Conservation (phyloP, 1,139 yeast species). For the Scheffersomyces insectosa region DNA sequence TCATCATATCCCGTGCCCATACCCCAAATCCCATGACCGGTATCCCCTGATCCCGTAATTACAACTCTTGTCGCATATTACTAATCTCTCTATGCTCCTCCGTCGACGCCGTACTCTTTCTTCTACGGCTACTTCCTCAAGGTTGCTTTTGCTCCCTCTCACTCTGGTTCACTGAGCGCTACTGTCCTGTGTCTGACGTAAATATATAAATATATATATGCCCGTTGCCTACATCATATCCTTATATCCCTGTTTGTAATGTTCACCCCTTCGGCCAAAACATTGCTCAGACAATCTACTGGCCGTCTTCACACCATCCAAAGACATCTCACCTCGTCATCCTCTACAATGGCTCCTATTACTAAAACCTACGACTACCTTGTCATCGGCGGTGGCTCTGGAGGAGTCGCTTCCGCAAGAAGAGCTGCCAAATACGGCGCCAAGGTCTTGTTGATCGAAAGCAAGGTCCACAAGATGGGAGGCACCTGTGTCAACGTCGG, state of each 20-base stretch:
- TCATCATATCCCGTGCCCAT: too few species aligned
- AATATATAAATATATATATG: too few species aligned
- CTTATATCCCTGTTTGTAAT: not conserved
- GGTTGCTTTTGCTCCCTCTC: too few species aligned
- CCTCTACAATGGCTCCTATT: constrained; percentile 52
- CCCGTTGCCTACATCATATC: too few species aligned
- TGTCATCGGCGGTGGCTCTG: constrained; percentile 99
- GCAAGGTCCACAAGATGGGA: constrained; percentile 68
- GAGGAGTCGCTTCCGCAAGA: constrained; percentile 97
- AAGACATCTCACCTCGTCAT: constrained; percentile 28
- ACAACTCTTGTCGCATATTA: too few species aligned
- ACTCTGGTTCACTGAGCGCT: too few species aligned
- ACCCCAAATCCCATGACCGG: too few species aligned
- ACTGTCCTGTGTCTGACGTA: too few species aligned
- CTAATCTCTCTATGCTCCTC: too few species aligned
- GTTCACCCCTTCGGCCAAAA: not conserved
- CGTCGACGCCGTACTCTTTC: too few species aligned
- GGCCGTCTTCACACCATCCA: constrained; percentile 18
- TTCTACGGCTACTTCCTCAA: too few species aligned
- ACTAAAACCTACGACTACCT: constrained; percentile 76
- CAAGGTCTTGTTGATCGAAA: constrained; percentile 79
- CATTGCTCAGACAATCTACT: not conserved
- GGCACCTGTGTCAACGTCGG: constrained; percentile 99
- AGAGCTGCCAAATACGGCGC: constrained; percentile 95
- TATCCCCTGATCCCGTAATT: too few species aligned